Base-by-base conservation (phyloP, 441 rosid genomes). In the Mallotus japonicus region DNA sequence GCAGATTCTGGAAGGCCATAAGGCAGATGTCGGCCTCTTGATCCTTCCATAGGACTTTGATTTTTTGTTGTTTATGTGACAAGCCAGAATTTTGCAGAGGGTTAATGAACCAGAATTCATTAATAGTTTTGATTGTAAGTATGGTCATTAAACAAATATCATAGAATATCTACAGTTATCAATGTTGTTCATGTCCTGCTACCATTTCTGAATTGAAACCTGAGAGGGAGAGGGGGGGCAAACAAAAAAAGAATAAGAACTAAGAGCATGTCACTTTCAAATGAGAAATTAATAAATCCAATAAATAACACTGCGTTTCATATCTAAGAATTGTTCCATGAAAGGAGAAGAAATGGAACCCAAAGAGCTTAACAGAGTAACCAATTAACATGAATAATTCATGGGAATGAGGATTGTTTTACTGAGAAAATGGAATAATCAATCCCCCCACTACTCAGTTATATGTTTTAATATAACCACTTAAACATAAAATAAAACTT, bases 31-130 rank as follows among this genome's bases (percentile, higher is more conserved):
- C 78, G 84, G 76, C 81, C 84, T 24, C 49, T 67, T 66, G 85
- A 71, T 65, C 77, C 89, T 72, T 83, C 88, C 96, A 90, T 89
- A 68, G 62, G 46, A 54, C 67, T 77, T 53, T 53, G 63, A 54
- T 22, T 61, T 70, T 61, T 75, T 66, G 74, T 79, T 37, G 67
- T 76, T 75, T 68, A 66, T 15, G 34, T 70, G 46, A 72, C 76
- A 76, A 71, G 71, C 51, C 73, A 71, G 69, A 73, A 49, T 67
- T 79, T 82, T 34, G 62, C 65, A 64, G 72, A 79, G 44, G 66
- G 71, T 19, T 81, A 58, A 60, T 73, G 69, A 72, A 73, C 77
- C 67, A 79, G 58, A 62, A 61, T 63, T 71, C 85, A 72, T 80
- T 19, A 69, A 19, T 32, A 47, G 51, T 53, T 73, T 62, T 62